Conservation (phyloP, 176 grass and related monocot species). For the Phoenix dactylifera region DNA sequence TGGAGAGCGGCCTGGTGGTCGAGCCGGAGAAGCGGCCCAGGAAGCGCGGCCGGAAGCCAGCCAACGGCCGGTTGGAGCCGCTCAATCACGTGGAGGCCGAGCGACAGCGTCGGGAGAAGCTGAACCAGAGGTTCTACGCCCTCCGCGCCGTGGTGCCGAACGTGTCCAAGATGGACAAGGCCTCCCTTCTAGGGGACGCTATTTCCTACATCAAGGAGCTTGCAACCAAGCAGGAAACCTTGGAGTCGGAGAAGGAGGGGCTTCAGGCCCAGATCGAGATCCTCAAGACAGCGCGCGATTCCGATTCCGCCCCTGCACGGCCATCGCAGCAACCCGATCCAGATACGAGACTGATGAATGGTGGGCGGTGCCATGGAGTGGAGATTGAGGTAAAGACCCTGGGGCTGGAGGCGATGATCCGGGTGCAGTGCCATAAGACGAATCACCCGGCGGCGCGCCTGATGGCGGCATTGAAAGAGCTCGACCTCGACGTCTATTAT, state of each 20-base stretch:
- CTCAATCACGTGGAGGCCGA: conserved; percentile 96
- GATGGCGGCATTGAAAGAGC: conserved; percentile 60
- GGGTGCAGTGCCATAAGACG: conserved; percentile 76
- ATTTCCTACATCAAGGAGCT: conserved; percentile 97
- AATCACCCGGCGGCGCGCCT: conserved; percentile 75
- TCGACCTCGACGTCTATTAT: conserved; percentile 80
- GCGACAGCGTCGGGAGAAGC: conserved; percentile 91
- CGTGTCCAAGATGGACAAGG: conserved; percentile 99
- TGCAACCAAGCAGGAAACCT: conserved; percentile 36
- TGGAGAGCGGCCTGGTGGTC: conserved; percentile 82
- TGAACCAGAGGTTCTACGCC: conserved; percentile 96
- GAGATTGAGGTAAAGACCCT: conserved; percentile 91
- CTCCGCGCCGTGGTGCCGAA: conserved; percentile 93
- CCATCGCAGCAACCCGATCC: not conserved
- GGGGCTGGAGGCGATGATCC: conserved; percentile 68
- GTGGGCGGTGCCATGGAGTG: conserved; percentile 49
- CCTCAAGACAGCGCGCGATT: conserved; percentile 63
- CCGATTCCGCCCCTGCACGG: conserved; percentile 35
- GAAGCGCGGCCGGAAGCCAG: conserved; percentile 90
- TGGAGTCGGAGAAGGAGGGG: conserved; percentile 59
- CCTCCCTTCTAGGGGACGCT: conserved; percentile 84
- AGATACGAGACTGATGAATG: conserved; percentile 15
- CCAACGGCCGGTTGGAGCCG: conserved; percentile 90
- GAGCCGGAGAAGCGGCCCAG: conserved; percentile 88
- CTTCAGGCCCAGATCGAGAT: conserved; percentile 53